Evolutionary conservation across 2,329 filamentous ascomycete genomes (phyloP).

Genomic region (Trichothecium sympodiale): DNA sequence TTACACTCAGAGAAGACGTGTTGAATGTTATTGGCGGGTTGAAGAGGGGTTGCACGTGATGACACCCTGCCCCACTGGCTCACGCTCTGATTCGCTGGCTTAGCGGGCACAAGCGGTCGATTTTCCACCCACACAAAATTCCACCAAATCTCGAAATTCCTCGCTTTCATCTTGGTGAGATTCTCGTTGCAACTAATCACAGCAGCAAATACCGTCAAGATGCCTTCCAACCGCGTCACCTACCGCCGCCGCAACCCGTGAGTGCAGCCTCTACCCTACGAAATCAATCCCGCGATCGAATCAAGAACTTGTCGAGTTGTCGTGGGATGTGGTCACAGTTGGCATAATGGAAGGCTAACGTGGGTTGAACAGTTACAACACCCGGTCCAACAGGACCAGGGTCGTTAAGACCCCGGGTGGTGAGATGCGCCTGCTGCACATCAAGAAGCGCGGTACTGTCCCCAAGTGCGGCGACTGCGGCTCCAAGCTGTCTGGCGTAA

Average conservation of each 20-base stretch:
- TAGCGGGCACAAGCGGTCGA: constrained; percentile 23
- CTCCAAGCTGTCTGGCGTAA: constrained; percentile 93
- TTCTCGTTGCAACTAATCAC: constrained; percentile 17
- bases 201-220: constrained; percentile 35
- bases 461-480: constrained; percentile 99
- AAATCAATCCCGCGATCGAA: neutral
- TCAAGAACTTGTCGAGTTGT: constrained; percentile 6
- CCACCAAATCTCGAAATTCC: constrained; percentile 29
- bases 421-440: constrained; percentile 90
- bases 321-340: neutral
- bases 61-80: neutral
- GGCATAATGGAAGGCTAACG: too few relatives aligned
- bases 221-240: constrained; percentile 49
- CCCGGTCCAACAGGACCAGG: constrained; percentile 91
- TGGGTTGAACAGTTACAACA: constrained; percentile 71
- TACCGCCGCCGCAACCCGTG: constrained; percentile 75
- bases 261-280: constrained; percentile 24
- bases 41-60: too few relatives aligned
- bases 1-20: too few relatives aligned
- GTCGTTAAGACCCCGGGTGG: constrained; percentile 95
- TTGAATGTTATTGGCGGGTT: too few relatives aligned
- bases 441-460: constrained; percentile 98
- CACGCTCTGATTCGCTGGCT: constrained; percentile 22
- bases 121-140: constrained; percentile 30
- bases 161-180: constrained; percentile 20